phyloP scores from a whole-genome alignment of 1,284 basidiomycete genomes.

The Salmacisia buchloeana region DNA sequence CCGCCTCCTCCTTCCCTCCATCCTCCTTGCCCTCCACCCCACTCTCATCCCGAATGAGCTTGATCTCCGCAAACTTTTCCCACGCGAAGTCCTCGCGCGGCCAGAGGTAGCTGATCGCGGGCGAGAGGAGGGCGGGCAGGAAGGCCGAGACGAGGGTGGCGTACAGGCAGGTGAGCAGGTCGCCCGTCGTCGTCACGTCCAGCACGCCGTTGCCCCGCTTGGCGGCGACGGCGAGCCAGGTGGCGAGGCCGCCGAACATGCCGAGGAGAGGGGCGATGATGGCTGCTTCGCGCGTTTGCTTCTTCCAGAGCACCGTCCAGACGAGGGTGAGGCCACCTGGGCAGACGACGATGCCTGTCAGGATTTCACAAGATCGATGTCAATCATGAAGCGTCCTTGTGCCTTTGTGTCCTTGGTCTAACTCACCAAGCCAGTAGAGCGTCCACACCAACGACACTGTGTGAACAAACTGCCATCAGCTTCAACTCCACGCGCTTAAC shows the following conservation, averaged over 20 bases:
- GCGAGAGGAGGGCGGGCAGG: slow-evolving; percentile 25
- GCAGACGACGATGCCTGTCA: slow-evolving; percentile 27
- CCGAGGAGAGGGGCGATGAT: slow-evolving; percentile 21
- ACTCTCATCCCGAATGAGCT: slow-evolving; percentile 25
- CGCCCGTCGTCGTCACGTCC: slow-evolving; percentile 23
- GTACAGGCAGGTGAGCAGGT: slow-evolving; percentile 33
- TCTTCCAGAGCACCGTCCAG: slow-evolving; percentile 41
- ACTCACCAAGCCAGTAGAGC: background rate
- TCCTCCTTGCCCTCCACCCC: background rate
- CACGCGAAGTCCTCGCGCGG: slow-evolving; percentile 19
- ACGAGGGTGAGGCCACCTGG: slow-evolving; percentile 23
- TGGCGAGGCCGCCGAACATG: slow-evolving; percentile 15
- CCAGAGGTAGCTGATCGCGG: slow-evolving; percentile 15
- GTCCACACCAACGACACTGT: background rate
- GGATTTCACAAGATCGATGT: slow-evolving; percentile 12
- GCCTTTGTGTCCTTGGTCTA: background rate
- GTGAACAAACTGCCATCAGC: too few relatives aligned
- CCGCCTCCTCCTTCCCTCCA: background rate
- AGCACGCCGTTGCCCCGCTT: slow-evolving; percentile 18
- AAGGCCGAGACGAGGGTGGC: slow-evolving; percentile 35
- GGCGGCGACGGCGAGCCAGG: slow-evolving; percentile 18
- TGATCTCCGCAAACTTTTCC: slow-evolving; percentile 27
- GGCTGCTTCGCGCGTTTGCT: slow-evolving; percentile 28
- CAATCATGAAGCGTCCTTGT: background rate
- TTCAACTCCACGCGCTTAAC: too few relatives aligned